phyloP scores from a whole-genome alignment of 495 filamentous ascomycete species.

The Annulohypoxylon maeteangense region DNA sequence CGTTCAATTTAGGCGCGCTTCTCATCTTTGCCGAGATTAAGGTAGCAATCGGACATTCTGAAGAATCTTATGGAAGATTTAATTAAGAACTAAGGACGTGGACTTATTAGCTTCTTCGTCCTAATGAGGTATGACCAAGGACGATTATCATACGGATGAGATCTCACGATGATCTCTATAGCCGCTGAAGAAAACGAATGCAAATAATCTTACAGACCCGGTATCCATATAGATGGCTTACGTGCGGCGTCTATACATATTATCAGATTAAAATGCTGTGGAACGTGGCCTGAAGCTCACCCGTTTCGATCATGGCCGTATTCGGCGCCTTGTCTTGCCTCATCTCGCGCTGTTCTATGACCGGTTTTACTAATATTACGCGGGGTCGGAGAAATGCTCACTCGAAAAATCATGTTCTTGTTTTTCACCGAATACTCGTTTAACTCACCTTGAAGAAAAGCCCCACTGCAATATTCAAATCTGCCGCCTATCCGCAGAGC shows the following conservation, averaged over 20 bases:
- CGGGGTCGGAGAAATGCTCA: slow-evolving; percentile 13
- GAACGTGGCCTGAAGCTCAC: slow-evolving; percentile 27
- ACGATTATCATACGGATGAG: slow-evolving; percentile 33
- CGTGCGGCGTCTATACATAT: not conserved
- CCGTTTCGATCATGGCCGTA: slow-evolving; percentile 23
- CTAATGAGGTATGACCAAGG: slow-evolving; percentile 31
- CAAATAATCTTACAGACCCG: not conserved
- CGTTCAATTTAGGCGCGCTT: slow-evolving; percentile 13
- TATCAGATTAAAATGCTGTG: slow-evolving; percentile 7
- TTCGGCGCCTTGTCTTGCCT: slow-evolving; percentile 30
- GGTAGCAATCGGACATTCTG: slow-evolving; percentile 6
- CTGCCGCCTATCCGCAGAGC: slow-evolving; percentile 11
- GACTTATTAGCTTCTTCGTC: not conserved
- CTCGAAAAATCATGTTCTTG: not conserved
- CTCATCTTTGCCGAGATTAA: slow-evolving; percentile 9
- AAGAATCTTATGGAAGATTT: slow-evolving; percentile 15
- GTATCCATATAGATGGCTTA: not conserved
- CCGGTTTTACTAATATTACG: not conserved
- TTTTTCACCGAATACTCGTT: slow-evolving; percentile 16
- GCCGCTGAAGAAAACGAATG: slow-evolving; percentile 23
- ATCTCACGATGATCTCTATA: slow-evolving; percentile 21
- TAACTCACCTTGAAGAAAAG: slow-evolving; percentile 27
- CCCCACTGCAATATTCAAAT: slow-evolving; percentile 13
- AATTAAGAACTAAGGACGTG: slow-evolving; percentile 8
- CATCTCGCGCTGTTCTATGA: slow-evolving; percentile 1